Conservation (phyloP, 768 basidiomycete species). For the Mycena epipterygia region DNA sequence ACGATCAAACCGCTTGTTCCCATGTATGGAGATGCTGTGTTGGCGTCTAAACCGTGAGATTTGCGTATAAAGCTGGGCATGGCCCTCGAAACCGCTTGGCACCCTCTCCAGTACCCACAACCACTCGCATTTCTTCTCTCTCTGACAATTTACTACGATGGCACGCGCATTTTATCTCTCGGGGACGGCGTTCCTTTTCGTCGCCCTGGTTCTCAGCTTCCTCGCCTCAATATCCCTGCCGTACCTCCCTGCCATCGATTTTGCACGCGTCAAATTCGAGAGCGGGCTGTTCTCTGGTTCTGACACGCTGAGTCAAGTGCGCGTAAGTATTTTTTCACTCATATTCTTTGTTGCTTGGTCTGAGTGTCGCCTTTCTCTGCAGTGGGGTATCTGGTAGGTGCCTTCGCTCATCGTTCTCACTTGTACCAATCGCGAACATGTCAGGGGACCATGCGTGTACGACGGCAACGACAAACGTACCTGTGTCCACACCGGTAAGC, state of each 20-base stretch:
- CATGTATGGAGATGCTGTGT: background rate
- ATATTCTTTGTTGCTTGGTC: background rate
- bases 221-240: constrained; percentile 38
- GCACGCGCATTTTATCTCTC: constrained; percentile 28
- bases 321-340: constrained; percentile 11
- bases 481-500: constrained; percentile 24
- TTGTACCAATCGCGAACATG: background rate
- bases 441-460: constrained; percentile 26
- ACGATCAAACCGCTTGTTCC: background rate
- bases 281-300: background rate
- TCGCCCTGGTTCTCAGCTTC: constrained; percentile 35
- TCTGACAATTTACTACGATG: constrained; percentile 11
- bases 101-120: background rate
- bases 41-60: constrained; percentile 20
- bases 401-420: too few species aligned
- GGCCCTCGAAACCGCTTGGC: background rate
- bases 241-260: constrained; percentile 34
- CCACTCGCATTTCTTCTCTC: background rate
- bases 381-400: constrained; percentile 36
- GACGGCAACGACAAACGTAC: background rate
- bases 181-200: constrained; percentile 30
- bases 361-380: background rate
- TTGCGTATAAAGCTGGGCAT: background rate
- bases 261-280: constrained; percentile 22
- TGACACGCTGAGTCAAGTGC: constrained; percentile 12